Conservation (phyloP, 805 yeast genomes). For the Ogataea henricii region DNA sequence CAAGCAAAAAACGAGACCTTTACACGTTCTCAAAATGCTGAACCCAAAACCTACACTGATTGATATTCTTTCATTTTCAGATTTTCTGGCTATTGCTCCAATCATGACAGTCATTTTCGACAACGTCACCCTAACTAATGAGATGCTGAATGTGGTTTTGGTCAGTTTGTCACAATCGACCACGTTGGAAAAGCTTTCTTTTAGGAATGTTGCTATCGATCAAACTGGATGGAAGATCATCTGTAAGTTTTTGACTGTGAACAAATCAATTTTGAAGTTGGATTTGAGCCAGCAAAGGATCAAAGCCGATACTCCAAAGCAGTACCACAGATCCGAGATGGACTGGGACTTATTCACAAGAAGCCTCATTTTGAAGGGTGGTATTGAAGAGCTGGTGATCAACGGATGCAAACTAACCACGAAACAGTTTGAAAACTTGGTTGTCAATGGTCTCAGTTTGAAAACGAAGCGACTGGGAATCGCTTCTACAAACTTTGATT, state of each 20-base stretch:
- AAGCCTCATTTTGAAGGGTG: slow-evolving; percentile 46
- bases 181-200: slow-evolving; percentile 51
- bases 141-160: slow-evolving; percentile 53
- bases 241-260: slow-evolving; percentile 49
- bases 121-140: slow-evolving; percentile 54
- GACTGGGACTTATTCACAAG: slow-evolving; percentile 54
- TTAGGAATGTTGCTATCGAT: slow-evolving; percentile 58
- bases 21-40: slow-evolving; percentile 55
- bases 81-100: slow-evolving; percentile 57
- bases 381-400: slow-evolving; percentile 58
- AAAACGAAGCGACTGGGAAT: slow-evolving; percentile 54
- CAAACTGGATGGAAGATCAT: slow-evolving; percentile 50
- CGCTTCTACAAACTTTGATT: slow-evolving; percentile 52
- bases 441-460: slow-evolving; percentile 42
- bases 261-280: slow-evolving; percentile 47
- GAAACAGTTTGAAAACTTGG: slow-evolving; percentile 41
- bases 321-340: slow-evolving; percentile 46
- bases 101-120: slow-evolving; percentile 57
- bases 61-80: slow-evolving; percentile 58
- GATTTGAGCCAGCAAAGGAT: slow-evolving; percentile 60
- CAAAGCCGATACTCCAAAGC: slow-evolving; percentile 45
- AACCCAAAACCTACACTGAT: slow-evolving; percentile 61
- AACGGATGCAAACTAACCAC: slow-evolving; percentile 55
- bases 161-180: slow-evolving; percentile 46
- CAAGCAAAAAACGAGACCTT: slow-evolving; percentile 50